Percentiles rank a stretch among this genome's conserved stretches.
Conservation (phyloP, 2,329 filamentous ascomycete species). For the Hawksworthiomyces lignivorus region DNA sequence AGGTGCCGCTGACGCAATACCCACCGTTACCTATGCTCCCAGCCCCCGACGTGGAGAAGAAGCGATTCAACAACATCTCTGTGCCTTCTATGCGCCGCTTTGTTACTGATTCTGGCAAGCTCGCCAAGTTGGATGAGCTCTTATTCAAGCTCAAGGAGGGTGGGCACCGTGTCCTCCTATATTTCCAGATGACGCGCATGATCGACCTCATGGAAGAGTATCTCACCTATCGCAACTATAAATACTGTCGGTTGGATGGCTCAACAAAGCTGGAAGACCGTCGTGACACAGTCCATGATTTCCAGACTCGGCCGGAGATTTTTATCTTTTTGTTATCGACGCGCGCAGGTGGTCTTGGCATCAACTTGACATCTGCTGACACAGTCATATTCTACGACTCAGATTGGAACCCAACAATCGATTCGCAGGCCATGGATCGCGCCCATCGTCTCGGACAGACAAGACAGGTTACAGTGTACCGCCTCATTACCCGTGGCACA, state of each 20-base stretch:
- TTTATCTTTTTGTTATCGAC: conserved; percentile 97
- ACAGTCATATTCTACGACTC: conserved; percentile 99
- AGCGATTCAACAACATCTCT: conserved; percentile 80
- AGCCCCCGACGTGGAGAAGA: conserved; percentile 69
- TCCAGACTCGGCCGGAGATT: conserved; percentile 89
- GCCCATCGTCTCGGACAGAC: conserved; percentile 97
- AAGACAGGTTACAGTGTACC: conserved; percentile 91
- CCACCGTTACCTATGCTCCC: conserved; percentile 64
- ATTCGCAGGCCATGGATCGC: conserved; percentile 97
- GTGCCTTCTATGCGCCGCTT: conserved; percentile 97
- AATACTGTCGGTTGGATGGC: conserved; percentile 92
- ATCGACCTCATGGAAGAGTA: conserved; percentile 99
- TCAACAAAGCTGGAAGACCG: conserved; percentile 96
- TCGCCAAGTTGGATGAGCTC: conserved; percentile 82
- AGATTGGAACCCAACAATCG: conserved; percentile 98
- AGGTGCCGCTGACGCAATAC: conserved; percentile 57
- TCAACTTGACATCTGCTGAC: conserved; percentile 92
- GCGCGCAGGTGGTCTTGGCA: conserved; percentile 92
- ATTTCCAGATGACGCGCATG: conserved; percentile 99
- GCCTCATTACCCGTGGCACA: conserved; percentile 90
- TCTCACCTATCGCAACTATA: conserved; percentile 97
- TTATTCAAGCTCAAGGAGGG: conserved; percentile 85
- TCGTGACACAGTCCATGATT: conserved; percentile 91
- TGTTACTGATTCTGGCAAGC: conserved; percentile 94
- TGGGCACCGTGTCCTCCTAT: conserved; percentile 86